Base-by-base conservation (phyloP, 495 filamentous ascomycete species). In the Aspergillus mulundensis region DNA sequence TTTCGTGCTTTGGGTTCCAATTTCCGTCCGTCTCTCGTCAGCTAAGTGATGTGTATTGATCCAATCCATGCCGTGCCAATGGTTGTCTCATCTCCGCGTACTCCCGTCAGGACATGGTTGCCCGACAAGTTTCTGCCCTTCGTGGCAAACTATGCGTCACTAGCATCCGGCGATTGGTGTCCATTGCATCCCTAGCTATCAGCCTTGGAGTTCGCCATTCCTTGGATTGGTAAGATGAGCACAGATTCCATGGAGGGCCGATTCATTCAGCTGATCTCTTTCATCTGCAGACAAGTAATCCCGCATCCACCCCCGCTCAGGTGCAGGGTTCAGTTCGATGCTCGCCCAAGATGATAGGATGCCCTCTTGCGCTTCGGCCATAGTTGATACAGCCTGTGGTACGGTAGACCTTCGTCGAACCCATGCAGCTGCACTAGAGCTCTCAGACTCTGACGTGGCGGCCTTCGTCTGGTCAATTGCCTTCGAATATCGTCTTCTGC, bases 231-330 rank as follows among this genome's bases (percentile, higher is more conserved):
- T 56, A 63, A 62, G 64, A 64, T 57, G 64, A 60, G 53, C 44
- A 46, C 59, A 56, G 51, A 42, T 60, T 60, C 34, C 59, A 62
- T 60, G 53, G 44, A 54, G 49, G 62, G 48, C 58, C 59, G 53
- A 68, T 68, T 61, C 62, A 57, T 77, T 78, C 75, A 78, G 75
- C 75, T 78, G 75, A 78, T 73, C 72, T 69, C 52, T 65, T 63
- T 66, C 63, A 56, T 63, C 72, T 78, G 75, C 75, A 77, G 66
- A 70, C 53, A 63, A 66, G 65, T 73, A 67, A 71, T 75, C 66
- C 69, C 66, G 72, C 75, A 76, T 74, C 59, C 60, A 66, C 54
- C 68, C 65, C 66, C 68, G 65, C 67, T 71, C 68, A 74, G 68
- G 68, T 78, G 71, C 73, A 71, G 70, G 69, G 70, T 67, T 68